Evolutionary conservation across 1,139 yeast genomes (phyloP), one percentile per base, ranked within the genome.

Genomic region (Martiniozyma asiatica): DNA sequence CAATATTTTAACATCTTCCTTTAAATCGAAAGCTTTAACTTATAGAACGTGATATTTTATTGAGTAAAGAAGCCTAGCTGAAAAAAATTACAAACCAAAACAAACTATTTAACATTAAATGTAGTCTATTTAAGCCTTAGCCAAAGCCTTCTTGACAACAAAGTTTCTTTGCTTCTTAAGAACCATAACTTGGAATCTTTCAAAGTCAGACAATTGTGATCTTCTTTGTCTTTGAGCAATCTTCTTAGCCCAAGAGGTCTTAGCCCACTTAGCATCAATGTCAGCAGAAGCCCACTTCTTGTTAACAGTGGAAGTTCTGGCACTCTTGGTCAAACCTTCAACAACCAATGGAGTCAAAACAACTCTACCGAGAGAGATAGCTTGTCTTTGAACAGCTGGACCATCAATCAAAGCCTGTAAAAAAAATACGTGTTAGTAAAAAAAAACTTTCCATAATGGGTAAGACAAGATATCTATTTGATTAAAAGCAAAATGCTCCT

Each of bases 131-230:
- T 76, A 78, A 67, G 92, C 92, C 74, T 80, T 81, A 56, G 92
- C 89, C 53, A 72, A 67, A 58, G 81, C 82, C 69, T 84, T 87
- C 73, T 80, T 81, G 59, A 87, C 87, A 66, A 89, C 85, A 61
- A 64, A 77, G 72, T 89, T 80, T 70, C 84, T 84, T 75, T 87
- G 95, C 77, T 85, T 89, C 81, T 81, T 87, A 65, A 84, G 78
- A 53, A 84, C 92, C 64, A 81, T 63, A 55, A 87, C 98, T 75
- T 89, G 96, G 96, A 89, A 89, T 78, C 99, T 87, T 74, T 89
- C 96, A 58, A 89, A 89, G 69, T 89, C 99, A 53, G 89, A 61
- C 63, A 92, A 79, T 60, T 78, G 69, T 55, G 92, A 65, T 75
- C 98, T 82, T 66, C 77, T 84, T 66, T 80, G 76, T 66, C 80